phyloP scores from a whole-genome alignment of 257 asterid species.

The Lithospermum erythrorhizon region DNA sequence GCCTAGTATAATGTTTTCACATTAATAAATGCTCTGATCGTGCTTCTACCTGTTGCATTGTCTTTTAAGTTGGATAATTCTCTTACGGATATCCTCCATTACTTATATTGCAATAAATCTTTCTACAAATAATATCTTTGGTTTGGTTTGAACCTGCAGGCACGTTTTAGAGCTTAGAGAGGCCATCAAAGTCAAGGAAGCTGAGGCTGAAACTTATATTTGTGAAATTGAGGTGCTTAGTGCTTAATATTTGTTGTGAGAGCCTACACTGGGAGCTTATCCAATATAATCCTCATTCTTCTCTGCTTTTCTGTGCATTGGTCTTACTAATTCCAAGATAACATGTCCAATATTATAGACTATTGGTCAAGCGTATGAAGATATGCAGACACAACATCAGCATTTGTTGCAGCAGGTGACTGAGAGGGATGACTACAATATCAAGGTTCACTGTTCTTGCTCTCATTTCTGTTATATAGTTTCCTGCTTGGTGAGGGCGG shows the following conservation, averaged over 20 bases:
- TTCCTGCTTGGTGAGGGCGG: background rate
- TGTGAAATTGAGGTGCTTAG: constrained; percentile 80
- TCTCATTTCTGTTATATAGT: background rate
- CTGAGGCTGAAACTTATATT: constrained; percentile 73
- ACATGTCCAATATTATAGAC: constrained; percentile 36
- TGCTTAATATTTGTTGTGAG: constrained; percentile 5
- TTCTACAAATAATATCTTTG: background rate
- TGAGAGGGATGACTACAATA: constrained; percentile 81
- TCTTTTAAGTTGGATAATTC: too few species aligned
- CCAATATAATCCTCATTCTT: background rate
- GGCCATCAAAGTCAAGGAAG: constrained; percentile 78
- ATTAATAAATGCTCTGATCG: too few species aligned
- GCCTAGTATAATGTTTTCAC: too few species aligned
- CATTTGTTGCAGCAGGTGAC: constrained; percentile 73
- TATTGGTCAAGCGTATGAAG: constrained; percentile 98
- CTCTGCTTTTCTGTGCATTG: constrained; percentile 12
- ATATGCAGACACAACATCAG: constrained; percentile 95
- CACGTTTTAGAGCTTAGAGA: constrained; percentile 83
- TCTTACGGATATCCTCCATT: background rate
- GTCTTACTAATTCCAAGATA: constrained; percentile 9
- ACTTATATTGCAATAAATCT: background rate
- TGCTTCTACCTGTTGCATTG: too few species aligned
- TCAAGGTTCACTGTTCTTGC: constrained; percentile 47
- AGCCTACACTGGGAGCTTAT: background rate
- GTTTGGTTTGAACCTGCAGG: constrained; percentile 31